Conservation (phyloP, 176 grass and related monocot genomes). For the Carex littledalei region DNA sequence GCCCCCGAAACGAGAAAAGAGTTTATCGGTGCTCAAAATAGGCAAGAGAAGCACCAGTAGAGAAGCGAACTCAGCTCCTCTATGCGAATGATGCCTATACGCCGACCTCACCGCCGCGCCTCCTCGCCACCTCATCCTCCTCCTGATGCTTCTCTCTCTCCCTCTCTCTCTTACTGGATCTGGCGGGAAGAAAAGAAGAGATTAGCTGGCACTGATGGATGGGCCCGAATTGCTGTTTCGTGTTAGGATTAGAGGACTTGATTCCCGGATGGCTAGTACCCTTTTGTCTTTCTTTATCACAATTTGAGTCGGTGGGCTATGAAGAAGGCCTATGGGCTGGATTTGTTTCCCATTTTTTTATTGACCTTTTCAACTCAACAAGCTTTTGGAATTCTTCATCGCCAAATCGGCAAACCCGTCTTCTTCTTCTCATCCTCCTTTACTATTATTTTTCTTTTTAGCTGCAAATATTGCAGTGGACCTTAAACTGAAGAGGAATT, state of each 20-base stretch:
- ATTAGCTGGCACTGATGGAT: neutral
- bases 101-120: conserved; percentile 19
- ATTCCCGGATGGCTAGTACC: neutral
- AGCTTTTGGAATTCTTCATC: too few relatives aligned
- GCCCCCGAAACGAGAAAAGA: conserved; percentile 50
- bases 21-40: conserved; percentile 28
- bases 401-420: too few relatives aligned
- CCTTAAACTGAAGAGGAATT: too few relatives aligned
- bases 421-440: too few relatives aligned
- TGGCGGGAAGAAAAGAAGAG: conserved; percentile 3
- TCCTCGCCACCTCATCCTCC: conserved; percentile 12
- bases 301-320: neutral
- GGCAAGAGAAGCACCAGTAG: conserved; percentile 51
- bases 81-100: conserved; percentile 10
- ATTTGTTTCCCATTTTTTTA: neutral
- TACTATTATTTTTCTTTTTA: too few relatives aligned
- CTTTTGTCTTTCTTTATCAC: neutral
- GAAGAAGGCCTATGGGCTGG: neutral
- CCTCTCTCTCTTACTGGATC: neutral
- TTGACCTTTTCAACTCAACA: too few relatives aligned
- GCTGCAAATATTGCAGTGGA: too few relatives aligned
- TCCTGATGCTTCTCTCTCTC: neutral
- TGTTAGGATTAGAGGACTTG: neutral
- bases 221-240: neutral
- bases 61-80: conserved; percentile 28